phyloP scores from a whole-genome alignment of 108 stramenopile genomes.

The Skeletonema menzelii region DNA sequence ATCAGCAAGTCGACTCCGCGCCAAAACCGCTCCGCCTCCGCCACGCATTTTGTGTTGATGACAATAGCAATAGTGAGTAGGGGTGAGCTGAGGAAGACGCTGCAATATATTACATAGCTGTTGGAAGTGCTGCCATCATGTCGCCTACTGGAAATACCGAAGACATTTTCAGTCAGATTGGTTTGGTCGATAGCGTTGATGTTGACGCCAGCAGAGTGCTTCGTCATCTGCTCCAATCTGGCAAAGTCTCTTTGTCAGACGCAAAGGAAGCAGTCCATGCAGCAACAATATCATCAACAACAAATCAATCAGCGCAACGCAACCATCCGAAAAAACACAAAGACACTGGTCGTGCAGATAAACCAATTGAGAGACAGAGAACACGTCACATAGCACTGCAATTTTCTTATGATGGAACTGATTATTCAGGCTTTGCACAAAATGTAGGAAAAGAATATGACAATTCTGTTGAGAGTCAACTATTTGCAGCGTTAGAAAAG shows the following conservation, averaged over 20 bases:
- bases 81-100: no score
- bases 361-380: constrained; percentile 12
- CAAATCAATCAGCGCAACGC: neutral
- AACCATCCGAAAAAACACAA: neutral
- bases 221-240: constrained; percentile 11
- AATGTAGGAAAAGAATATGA: constrained; percentile 67
- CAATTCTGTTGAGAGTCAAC: constrained; percentile 81
- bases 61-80: no score
- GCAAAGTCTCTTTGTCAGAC: constrained; percentile 25
- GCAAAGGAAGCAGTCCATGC: constrained; percentile 5
- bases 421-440: constrained; percentile 84
- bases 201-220: constrained; percentile 6
- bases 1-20: no score
- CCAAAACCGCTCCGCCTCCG: no score
- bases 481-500: constrained; percentile 85
- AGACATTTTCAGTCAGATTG: neutral
- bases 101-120: no score
- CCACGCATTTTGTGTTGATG: no score
- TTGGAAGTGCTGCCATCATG: neutral
- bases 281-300: neutral
- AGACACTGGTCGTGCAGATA: neutral
- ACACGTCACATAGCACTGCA: constrained; percentile 87
- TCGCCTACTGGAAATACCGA: neutral
- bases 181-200: neutral
- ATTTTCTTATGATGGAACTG: constrained; percentile 89